phyloP scores from a whole-genome alignment of 331 rosid species.

The Stylosanthes scabra region DNA sequence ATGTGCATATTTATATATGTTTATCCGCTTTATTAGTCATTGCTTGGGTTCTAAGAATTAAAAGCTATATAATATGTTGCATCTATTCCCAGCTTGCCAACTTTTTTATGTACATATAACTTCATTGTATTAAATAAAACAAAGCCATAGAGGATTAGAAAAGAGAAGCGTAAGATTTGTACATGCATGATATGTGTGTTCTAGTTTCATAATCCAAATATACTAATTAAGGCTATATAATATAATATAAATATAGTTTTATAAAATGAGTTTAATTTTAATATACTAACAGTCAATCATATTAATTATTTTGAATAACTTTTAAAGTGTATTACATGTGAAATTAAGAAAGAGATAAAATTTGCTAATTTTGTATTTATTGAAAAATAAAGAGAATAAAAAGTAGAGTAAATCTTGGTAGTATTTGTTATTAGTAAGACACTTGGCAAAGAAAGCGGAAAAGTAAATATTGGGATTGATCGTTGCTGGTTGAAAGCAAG shows the following conservation, averaged over 20 bases:
- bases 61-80: slow-evolving; percentile 17
- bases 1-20: not conserved
- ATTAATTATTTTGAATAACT: no score
- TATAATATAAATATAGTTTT: no score
- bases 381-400: no score
- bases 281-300: no score
- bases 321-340: no score
- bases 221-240: no score
- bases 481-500: slow-evolving; percentile 47
- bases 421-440: no score
- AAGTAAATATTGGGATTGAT: slow-evolving; percentile 57
- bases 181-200: not conserved
- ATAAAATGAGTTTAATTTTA: no score
- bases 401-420: no score
- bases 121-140: not conserved
- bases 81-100: not conserved
- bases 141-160: slow-evolving; percentile 5
- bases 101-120: slow-evolving; percentile 19
- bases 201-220: no score
- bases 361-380: no score
- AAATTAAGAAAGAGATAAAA: no score
- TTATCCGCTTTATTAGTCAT: slow-evolving; percentile 21
- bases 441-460: not conserved
- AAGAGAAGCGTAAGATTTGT: not conserved
- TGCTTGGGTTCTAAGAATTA: slow-evolving; percentile 40